Percentiles rank a stretch among this genome's conserved stretches.
Conservation (phyloP, 768 basidiomycete species). For the Pleurotus tuber-regium region DNA sequence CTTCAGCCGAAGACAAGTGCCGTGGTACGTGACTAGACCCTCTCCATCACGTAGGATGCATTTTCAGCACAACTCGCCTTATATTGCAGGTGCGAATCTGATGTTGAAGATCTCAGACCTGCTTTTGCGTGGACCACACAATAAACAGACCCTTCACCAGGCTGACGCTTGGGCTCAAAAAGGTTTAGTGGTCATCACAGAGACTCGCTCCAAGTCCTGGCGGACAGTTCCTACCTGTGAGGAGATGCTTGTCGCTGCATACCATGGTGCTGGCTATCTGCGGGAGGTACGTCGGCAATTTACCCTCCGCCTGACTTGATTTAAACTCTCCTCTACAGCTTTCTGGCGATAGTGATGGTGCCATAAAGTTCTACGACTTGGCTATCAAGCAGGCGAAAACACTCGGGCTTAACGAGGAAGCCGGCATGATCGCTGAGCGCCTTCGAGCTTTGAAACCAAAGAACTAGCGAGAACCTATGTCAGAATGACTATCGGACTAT, state of each 20-base stretch:
- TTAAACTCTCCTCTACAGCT: neutral
- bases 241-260: constrained; percentile 5
- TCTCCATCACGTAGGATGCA: neutral
- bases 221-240: constrained; percentile 1
- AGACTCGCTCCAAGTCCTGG: constrained; percentile 9
- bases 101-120: constrained; percentile 47
- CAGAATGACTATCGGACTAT: no score
- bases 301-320: neutral
- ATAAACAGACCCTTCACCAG: constrained; percentile 32
- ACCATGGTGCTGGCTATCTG: constrained; percentile 3
- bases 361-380: neutral
- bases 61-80: neutral
- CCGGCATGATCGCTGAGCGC: neutral
- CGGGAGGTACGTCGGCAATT: neutral
- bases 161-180: constrained; percentile 66
- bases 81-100: constrained; percentile 39
- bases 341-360: neutral
- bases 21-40: constrained; percentile 40
- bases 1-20: constrained; percentile 51
- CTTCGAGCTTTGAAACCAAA: neutral
- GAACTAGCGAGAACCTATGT: neutral
- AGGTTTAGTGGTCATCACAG: constrained; percentile 34
- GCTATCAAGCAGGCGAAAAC: neutral
- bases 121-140: constrained; percentile 30
- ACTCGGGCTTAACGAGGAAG: neutral